These are phyloP conservation scores for Tulasnella sp. DNA, from an alignment of 768 basidiomycete genomes.

Conservation along the genomic window DNA sequence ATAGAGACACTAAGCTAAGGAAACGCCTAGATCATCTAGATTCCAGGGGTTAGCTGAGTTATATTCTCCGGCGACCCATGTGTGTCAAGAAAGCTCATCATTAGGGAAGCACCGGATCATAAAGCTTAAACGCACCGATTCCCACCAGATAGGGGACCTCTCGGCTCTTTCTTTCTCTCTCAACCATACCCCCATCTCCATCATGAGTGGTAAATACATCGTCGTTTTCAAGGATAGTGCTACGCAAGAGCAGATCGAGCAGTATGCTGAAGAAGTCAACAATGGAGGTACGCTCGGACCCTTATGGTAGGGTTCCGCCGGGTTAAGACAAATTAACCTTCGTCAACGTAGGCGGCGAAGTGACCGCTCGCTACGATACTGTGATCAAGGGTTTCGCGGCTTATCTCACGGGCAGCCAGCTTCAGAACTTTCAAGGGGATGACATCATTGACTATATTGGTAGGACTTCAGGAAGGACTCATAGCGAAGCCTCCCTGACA, in stretches of 20 bases:
- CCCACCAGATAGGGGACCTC: background rate
- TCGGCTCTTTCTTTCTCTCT: background rate
- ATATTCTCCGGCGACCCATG: no score
- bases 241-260: slow-evolving; percentile 4
- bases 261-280: background rate
- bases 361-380: background rate
- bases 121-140: background rate
- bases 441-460: slow-evolving; percentile 1
- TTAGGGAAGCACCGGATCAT: background rate
- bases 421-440: background rate
- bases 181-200: background rate
- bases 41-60: no score
- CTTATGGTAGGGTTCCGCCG: background rate
- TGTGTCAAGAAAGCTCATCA: no score
- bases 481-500: background rate
- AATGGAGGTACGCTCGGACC: background rate
- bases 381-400: background rate
- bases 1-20: no score
- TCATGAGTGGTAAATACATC: background rate
- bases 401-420: background rate
- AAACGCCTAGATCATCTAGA: no score
- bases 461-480: background rate
- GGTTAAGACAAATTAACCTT: background rate
- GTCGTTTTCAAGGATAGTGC: slow-evolving; percentile 12
- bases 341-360: background rate